phyloP scores from a whole-genome alignment of 73 alveolate species.

The Diophrys appendiculata region DNA sequence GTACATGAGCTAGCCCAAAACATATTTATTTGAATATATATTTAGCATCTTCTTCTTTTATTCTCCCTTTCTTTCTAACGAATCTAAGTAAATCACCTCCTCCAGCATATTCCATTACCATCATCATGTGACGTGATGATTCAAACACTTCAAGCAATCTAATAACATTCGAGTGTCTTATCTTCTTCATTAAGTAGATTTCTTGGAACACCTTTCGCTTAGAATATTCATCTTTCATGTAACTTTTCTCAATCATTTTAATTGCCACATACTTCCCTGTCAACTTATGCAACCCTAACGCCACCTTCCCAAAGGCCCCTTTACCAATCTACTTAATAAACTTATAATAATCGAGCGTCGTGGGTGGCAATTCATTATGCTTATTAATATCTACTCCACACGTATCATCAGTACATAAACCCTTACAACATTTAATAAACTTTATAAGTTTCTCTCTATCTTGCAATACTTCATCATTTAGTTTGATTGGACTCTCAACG shows the following conservation, averaged over 20 bases:
- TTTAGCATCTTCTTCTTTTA: constrained; percentile 39
- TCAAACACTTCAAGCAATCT: constrained; percentile 54
- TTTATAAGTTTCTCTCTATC: constrained; percentile 46
- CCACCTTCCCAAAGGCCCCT: constrained; percentile 80
- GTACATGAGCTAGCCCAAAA: constrained; percentile 40
- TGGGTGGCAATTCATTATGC: constrained; percentile 5
- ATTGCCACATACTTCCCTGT: constrained; percentile 78
- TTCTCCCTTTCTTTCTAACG: constrained; percentile 30
- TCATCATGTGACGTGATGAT: constrained; percentile 23
- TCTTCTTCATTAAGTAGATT: constrained; percentile 43
- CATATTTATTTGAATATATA: constrained; percentile 30
- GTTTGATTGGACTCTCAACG: too few relatives aligned
- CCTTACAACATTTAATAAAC: constrained; percentile 39
- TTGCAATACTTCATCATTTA: constrained; percentile 8
- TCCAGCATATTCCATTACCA: constrained; percentile 57
- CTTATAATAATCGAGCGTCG: constrained; percentile 28
- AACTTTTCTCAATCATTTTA: constrained; percentile 69
- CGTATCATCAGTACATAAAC: too few relatives aligned
- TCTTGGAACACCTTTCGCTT: constrained; percentile 74
- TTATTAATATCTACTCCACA: constrained; percentile 40
- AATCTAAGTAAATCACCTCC: constrained; percentile 55
- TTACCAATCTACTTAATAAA: constrained; percentile 57
- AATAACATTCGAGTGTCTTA: constrained; percentile 23
- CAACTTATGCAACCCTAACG: constrained; percentile 64
- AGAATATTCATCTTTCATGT: constrained; percentile 69